Conservation (phyloP, 139 green algal species). For the Ostreobium quekettii region DNA sequence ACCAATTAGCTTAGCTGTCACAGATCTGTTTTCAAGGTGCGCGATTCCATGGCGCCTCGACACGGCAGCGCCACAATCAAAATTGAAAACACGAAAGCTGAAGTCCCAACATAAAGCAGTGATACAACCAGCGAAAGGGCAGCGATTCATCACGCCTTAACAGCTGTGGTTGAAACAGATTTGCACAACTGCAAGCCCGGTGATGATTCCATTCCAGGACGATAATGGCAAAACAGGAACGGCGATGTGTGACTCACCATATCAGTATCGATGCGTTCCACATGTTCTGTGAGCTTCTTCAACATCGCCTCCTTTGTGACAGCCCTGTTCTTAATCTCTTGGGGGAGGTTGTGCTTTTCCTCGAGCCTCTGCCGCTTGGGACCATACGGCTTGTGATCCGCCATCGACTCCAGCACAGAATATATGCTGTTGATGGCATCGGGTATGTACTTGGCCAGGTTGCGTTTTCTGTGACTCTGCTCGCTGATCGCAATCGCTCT, state of each 20-base stretch:
- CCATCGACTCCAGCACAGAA: slow-evolving; percentile 7
- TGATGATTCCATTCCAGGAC: not conserved
- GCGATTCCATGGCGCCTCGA: too few relatives aligned
- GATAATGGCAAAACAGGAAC: not conserved
- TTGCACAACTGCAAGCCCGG: not conserved
- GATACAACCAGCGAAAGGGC: too few relatives aligned
- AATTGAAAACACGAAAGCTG: too few relatives aligned
- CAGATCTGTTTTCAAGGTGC: too few relatives aligned
- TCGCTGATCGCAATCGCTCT: slow-evolving; percentile 61
- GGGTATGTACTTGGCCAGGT: slow-evolving; percentile 88
- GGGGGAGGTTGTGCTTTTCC: not conserved
- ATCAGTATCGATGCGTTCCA: slow-evolving; percentile 85
- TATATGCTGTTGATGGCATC: slow-evolving; percentile 56
- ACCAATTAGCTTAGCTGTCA: too few relatives aligned
- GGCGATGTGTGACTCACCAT: slow-evolving; percentile 50
- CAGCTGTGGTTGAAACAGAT: not conserved
- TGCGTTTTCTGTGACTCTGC: slow-evolving; percentile 76
- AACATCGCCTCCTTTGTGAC: slow-evolving; percentile 50
- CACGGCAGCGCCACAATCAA: too few relatives aligned
- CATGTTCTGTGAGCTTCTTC: slow-evolving; percentile 65
- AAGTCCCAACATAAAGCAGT: too few relatives aligned
- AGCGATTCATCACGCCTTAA: too few relatives aligned
- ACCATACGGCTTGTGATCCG: too few relatives aligned
- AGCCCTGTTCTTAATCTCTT: slow-evolving; percentile 19
- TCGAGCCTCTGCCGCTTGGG: not conserved